These are phyloP conservation scores for Fusarium sp. DNA, from an alignment of 2,329 filamentous ascomycete genomes.

Conservation along the genomic window DNA sequence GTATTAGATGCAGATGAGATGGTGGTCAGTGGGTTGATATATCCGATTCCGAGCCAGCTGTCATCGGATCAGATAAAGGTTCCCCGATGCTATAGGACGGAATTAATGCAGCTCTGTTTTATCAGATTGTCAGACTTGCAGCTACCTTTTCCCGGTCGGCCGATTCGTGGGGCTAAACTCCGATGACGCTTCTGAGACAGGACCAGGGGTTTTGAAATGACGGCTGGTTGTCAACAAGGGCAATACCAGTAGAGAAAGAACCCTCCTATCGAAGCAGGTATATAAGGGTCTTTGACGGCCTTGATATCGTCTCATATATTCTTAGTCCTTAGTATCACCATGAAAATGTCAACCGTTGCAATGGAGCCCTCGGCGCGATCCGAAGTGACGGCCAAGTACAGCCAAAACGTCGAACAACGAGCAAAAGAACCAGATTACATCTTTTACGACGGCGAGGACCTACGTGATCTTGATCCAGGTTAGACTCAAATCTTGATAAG, in stretches of 20 bases:
- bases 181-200: not conserved
- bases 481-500: not conserved
- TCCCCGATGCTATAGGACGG: not conserved
- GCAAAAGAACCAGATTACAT: not conserved
- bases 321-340: not conserved
- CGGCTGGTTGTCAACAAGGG: not conserved
- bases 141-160: not conserved
- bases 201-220: not conserved
- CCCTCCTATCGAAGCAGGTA: not conserved
- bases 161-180: not conserved
- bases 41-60: not conserved
- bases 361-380: not conserved
- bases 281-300: not conserved
- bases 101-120: not conserved
- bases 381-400: not conserved
- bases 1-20: not conserved
- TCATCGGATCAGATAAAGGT: not conserved
- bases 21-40: not conserved
- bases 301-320: not conserved
- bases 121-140: not conserved
- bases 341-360: not conserved
- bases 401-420: not conserved
- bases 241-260: not conserved
- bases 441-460: not conserved
- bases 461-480: not conserved